These are phyloP conservation scores for Cercospora beticola DNA, from an alignment of 2,329 filamentous ascomycete genomes.

Conservation along the genomic window DNA sequence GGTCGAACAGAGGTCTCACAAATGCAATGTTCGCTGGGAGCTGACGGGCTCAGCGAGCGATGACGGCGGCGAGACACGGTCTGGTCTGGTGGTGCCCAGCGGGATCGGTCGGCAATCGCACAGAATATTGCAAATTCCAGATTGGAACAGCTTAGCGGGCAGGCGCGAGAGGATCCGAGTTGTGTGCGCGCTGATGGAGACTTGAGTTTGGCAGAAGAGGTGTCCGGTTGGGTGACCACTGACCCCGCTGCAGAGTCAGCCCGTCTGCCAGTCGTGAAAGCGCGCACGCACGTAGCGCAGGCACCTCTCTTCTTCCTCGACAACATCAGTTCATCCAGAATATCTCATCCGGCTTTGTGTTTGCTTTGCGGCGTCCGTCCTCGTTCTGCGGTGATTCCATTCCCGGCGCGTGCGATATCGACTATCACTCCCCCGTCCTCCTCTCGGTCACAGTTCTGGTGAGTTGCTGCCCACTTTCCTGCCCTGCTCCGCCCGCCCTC, in stretches of 20 bases:
- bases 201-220: constrained; percentile 2
- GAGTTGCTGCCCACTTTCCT: background rate
- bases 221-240: background rate
- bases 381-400: constrained; percentile 4
- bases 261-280: background rate
- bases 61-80: background rate
- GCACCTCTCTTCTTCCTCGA: background rate
- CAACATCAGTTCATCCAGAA: background rate
- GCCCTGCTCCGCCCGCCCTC: background rate
- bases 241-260: background rate
- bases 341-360: background rate
- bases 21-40: background rate
- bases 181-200: background rate
- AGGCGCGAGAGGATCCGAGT: background rate
- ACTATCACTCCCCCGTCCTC: background rate
- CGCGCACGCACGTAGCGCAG: background rate
- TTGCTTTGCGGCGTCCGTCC: constrained; percentile 6
- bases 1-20: background rate
- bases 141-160: background rate
- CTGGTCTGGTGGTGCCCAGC: background rate
- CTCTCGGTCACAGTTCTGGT: background rate
- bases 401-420: background rate
- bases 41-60: background rate
- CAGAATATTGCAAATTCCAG: background rate
- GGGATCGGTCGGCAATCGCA: background rate